Percentiles rank a stretch among this genome's conserved stretches.
Conservation (phyloP, 371 early-diverging fungal genomes). For the Conidiobolus incongruus region DNA sequence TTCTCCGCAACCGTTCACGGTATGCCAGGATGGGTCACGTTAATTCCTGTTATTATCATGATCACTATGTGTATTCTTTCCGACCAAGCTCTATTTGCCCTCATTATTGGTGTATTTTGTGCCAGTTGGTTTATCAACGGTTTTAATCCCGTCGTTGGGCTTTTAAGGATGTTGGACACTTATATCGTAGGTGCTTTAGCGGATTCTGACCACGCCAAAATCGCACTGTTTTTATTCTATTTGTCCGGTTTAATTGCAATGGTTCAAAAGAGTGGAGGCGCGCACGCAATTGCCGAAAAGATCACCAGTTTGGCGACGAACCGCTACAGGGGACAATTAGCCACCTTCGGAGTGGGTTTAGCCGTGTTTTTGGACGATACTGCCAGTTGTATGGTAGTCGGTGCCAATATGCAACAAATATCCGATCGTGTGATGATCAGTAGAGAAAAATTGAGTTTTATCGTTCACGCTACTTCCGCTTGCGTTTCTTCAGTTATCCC, state of each 20-base stretch:
- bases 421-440: slow-evolving; percentile 1
- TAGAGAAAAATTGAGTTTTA: slow-evolving; percentile 3
- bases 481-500: slow-evolving; percentile 1
- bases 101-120: slow-evolving; percentile 2
- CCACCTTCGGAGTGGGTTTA: slow-evolving; percentile 3
- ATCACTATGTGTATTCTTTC: neutral
- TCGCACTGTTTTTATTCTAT: slow-evolving; percentile 4
- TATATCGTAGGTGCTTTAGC: slow-evolving; percentile 3
- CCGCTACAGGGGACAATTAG: slow-evolving; percentile 3
- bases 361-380: slow-evolving; percentile 4
- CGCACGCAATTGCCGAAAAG: neutral
- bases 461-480: slow-evolving; percentile 5
- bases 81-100: slow-evolving; percentile 1
- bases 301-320: slow-evolving; percentile 4
- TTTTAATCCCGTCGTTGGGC: slow-evolving; percentile 3
- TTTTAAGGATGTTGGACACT: slow-evolving; percentile 2
- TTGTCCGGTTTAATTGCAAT: slow-evolving; percentile 2
- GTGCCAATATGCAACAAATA: slow-evolving; percentile 4
- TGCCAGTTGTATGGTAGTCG: slow-evolving; percentile 4
- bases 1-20: neutral
- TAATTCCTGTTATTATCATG: slow-evolving; percentile 2
- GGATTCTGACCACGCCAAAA: slow-evolving; percentile 4
- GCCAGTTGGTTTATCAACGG: slow-evolving; percentile 4
- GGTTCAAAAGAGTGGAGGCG: slow-evolving; percentile 5
- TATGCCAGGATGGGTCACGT: slow-evolving; percentile 3